Evolutionary conservation across 2,329 filamentous ascomycete species (phyloP), one percentile per base, ranked within the genome.

Genomic region (Colletotrichum navitas): DNA sequence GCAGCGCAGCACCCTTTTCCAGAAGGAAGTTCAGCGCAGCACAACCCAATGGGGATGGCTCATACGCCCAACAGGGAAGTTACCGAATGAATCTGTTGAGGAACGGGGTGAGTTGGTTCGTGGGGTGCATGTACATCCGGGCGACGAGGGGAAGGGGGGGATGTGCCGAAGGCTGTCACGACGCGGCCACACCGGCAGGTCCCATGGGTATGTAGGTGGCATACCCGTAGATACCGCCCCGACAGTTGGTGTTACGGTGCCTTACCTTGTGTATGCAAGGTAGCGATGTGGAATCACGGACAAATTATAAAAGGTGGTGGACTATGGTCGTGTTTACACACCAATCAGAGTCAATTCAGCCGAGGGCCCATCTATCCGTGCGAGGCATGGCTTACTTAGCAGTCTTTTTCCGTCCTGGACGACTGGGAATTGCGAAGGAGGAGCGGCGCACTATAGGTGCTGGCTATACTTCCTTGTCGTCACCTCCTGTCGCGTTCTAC

Each of bases 61-160:
- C 54, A 16, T 39, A 12, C 21, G 54, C 54, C 34, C 54, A 56
- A 56, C 21, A 61, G 45, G 67, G 67, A 61, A 70, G 67, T 49
- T 70, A 26, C 63, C 55, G 47, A 61, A 32, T 21, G 21, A 52
- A 66, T 29, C 18, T 36, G 62, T 64, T 56, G 43, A 36, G 63
- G 24, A 3, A 49, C 21, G 8, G 59, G 52, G 32, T 4, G 26
- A 26, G 49, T 26, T 26, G 10, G 49, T 24, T 56, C 54, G 54
- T 56, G 54, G 54, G 54, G 54, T 56, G 24, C 41, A 43, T 21
- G 36, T 41, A 41, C 52, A 3, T 55, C 52, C 32, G 52, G 21
- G 52, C 32, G 52, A 24, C 21, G 32, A 55, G 21, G 32, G 7
- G 26, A 16, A 16, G n/a, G 52, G n/a, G 52, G 34, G 52, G 5